A percentile compares a stretch with the other conserved stretches of the same genome.
Conservation (phyloP, 257 asterid genomes). For the Solanum tarapatanum region DNA sequence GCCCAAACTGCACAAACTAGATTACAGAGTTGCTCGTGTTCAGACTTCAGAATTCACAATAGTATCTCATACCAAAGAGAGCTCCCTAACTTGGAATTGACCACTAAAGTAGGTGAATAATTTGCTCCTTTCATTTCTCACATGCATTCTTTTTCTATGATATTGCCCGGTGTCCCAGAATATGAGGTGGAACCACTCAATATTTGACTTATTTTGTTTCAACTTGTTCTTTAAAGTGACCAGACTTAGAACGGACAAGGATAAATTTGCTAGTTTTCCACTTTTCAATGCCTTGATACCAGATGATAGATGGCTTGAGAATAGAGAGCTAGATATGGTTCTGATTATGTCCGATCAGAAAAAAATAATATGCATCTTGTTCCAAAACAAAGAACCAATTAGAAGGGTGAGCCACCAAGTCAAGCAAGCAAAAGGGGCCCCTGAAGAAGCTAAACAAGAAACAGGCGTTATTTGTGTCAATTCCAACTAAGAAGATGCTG, state of each 20-base stretch:
- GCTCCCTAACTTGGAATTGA: not conserved
- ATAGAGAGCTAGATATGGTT: not conserved
- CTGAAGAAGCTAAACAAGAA: not conserved
- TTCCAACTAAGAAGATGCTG: not conserved
- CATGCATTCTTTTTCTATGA: not conserved
- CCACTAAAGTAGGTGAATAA: not conserved
- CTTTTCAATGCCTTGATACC: not conserved
- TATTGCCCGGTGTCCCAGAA: not conserved
- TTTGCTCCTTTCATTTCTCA: not conserved
- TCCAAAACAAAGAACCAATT: not conserved
- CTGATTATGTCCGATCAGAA: not conserved
- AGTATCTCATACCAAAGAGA: not conserved
- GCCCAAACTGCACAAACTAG: not conserved
- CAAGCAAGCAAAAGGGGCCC: not conserved
- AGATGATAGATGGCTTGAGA: not conserved
- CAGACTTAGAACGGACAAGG: not conserved
- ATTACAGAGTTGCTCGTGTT: not conserved
- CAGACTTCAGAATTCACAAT: not conserved
- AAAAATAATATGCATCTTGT: not conserved
- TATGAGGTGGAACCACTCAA: not conserved
- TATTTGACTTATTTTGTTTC: not conserved
- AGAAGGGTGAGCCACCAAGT: not conserved
- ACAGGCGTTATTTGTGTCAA: not conserved
- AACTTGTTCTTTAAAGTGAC: not conserved
- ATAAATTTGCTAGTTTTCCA: not conserved